phyloP scores from a whole-genome alignment of 495 filamentous ascomycete genomes.

The Talaromyces liani region DNA sequence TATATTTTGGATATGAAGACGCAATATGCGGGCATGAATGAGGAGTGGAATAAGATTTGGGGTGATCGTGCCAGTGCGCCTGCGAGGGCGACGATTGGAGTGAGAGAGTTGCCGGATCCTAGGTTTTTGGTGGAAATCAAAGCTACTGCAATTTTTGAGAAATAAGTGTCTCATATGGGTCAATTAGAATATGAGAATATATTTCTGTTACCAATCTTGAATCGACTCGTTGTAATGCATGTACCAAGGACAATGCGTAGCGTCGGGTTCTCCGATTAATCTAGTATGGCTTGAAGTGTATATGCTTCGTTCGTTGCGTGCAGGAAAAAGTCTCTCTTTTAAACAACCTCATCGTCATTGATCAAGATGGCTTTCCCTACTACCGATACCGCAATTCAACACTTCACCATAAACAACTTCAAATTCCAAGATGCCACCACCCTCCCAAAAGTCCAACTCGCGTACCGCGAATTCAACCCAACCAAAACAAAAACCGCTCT shows the following conservation, averaged over 20 bases:
- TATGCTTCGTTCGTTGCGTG: background rate
- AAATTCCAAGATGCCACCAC: conserved; percentile 25
- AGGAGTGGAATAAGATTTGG: conserved; percentile 33
- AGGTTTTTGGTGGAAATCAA: conserved; percentile 29
- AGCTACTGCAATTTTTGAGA: conserved; percentile 17
- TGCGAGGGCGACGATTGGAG: conserved; percentile 25
- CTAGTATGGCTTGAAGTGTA: background rate
- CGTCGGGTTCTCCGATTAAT: background rate
- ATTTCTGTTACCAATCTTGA: background rate
- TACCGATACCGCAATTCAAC: conserved; percentile 19
- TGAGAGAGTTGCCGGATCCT: conserved; percentile 27
- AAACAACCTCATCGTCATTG: background rate
- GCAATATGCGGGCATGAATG: conserved; percentile 32
- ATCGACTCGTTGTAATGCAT: background rate
- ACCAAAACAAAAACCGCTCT: conserved; percentile 26
- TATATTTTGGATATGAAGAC: conserved; percentile 29
- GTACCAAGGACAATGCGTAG: background rate
- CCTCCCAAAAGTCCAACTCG: conserved; percentile 25
- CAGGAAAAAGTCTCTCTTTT: background rate
- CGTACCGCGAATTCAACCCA: conserved; percentile 36
- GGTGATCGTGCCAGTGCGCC: conserved; percentile 23
- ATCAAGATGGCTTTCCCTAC: background rate
- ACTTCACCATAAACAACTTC: conserved; percentile 28
- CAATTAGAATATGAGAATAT: background rate
- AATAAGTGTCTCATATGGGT: background rate